These are phyloP conservation scores for Flaveria brownii DNA, from an alignment of 129 eudicot species.

Conservation along the genomic window DNA sequence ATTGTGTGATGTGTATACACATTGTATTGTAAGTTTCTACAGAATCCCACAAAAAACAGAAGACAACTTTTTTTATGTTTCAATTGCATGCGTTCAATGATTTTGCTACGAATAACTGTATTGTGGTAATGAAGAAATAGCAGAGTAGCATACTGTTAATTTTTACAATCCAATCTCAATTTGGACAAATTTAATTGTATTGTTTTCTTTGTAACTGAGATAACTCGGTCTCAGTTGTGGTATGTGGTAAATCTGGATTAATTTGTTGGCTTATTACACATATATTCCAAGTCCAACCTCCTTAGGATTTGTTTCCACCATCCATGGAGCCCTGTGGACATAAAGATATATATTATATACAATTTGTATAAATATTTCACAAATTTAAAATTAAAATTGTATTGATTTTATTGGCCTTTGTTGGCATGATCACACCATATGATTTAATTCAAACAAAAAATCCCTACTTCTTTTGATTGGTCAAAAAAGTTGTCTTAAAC, in stretches of 20 bases:
- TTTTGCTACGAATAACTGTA: conserved; percentile 13
- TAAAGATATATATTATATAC: background rate
- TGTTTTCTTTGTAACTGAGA: background rate
- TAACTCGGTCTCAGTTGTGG: conserved; percentile 22
- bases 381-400: too few species aligned
- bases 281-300: conserved; percentile 84
- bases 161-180: conserved; percentile 22
- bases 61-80: background rate
- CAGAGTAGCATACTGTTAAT: conserved; percentile 19
- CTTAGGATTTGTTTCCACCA: conserved; percentile 94
- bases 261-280: conserved; percentile 32
- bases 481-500: background rate
- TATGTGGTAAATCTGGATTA: conserved; percentile 21
- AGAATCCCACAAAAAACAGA: conserved; percentile 2
- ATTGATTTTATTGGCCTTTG: too few species aligned
- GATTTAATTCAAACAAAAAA: conserved; percentile 14
- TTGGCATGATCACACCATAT: background rate
- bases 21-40: conserved; percentile 28
- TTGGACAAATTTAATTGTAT: conserved; percentile 16
- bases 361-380: too few species aligned
- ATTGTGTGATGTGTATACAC: conserved; percentile 25
- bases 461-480: background rate
- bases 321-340: conserved; percentile 84
- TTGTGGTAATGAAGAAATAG: conserved; percentile 15
- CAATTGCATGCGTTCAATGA: background rate